phyloP scores from a whole-genome alignment of 768 basidiomycete species.

The Tulasnella sp. region DNA sequence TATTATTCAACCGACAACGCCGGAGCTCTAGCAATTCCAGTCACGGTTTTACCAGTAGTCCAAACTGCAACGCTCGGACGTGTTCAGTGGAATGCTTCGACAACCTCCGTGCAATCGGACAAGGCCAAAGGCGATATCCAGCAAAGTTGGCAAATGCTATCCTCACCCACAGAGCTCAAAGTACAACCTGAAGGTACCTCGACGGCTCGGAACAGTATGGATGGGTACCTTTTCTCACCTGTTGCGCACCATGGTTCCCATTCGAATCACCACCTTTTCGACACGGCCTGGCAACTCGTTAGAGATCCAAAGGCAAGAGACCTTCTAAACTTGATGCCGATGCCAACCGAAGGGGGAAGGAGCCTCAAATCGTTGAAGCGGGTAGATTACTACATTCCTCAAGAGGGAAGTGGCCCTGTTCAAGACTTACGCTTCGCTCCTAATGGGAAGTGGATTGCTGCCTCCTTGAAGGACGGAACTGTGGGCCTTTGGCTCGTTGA shows the following conservation, averaged over 20 bases:
- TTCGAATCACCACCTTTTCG: not conserved
- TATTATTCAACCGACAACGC: too few relatives aligned
- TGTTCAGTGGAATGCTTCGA: too few relatives aligned
- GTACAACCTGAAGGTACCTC: too few relatives aligned
- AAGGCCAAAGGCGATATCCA: too few relatives aligned
- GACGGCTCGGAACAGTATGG: not conserved
- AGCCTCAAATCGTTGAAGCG: conserved; percentile 54
- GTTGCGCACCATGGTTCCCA: not conserved
- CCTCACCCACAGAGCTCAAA: too few relatives aligned
- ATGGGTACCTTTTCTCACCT: not conserved
- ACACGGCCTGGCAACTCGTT: not conserved
- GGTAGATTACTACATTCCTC: conserved; percentile 54
- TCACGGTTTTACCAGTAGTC: too few relatives aligned
- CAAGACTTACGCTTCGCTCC: conserved; percentile 72
- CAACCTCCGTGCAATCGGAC: too few relatives aligned
- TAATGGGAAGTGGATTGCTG: conserved; percentile 68
- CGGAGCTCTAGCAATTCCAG: too few relatives aligned
- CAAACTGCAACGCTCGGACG: too few relatives aligned
- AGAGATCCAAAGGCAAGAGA: conserved; percentile 34
- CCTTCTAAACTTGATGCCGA: conserved; percentile 51
- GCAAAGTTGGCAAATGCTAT: too few relatives aligned
- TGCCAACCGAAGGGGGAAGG: conserved; percentile 36
- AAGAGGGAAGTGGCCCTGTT: conserved; percentile 62
- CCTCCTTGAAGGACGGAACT: conserved; percentile 52
- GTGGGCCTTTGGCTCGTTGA: conserved; percentile 17